Evolutionary conservation across 2,329 filamentous ascomycete genomes (phyloP).

Genomic region (Zymoseptoria crescenta): DNA sequence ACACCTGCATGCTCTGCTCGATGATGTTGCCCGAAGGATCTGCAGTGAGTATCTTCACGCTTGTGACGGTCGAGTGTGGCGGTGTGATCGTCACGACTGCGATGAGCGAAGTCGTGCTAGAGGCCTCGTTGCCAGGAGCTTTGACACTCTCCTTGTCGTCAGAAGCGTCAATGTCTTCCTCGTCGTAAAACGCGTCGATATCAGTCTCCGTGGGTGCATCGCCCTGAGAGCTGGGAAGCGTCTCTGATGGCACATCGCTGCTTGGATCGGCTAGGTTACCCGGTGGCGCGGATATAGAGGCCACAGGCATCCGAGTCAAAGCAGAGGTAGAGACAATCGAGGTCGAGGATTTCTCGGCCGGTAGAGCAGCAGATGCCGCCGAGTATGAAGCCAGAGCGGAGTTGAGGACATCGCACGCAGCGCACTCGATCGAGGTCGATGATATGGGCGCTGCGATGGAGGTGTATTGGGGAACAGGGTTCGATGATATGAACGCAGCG

Average conservation of each 20-base stretch:
- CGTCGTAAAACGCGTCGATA: background rate
- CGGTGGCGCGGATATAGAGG: too few relatives aligned
- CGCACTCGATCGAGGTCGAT: background rate
- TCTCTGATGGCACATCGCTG: background rate
- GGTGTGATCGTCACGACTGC: conserved; percentile 8
- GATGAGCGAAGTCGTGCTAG: conserved; percentile 2
- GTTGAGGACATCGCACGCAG: background rate
- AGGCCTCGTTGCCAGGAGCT: background rate
- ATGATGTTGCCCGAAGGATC: conserved; percentile 8
- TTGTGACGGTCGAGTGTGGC: conserved; percentile 15
- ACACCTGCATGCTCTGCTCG: background rate
- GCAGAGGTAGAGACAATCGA: background rate
- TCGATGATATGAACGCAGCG: background rate
- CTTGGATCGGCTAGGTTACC: background rate
- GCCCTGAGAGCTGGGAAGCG: background rate
- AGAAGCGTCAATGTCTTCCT: background rate
- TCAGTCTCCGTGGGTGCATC: background rate
- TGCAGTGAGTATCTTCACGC: conserved; percentile 14
- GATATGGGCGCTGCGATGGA: background rate
- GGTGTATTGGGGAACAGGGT: background rate
- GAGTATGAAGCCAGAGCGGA: background rate
- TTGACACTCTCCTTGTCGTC: background rate
- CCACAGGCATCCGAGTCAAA: too few relatives aligned
- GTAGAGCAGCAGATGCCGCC: background rate
- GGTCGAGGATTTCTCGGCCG: background rate